Conservation (phyloP, 139 green algal genomes). For the Trebouxia sp. region DNA sequence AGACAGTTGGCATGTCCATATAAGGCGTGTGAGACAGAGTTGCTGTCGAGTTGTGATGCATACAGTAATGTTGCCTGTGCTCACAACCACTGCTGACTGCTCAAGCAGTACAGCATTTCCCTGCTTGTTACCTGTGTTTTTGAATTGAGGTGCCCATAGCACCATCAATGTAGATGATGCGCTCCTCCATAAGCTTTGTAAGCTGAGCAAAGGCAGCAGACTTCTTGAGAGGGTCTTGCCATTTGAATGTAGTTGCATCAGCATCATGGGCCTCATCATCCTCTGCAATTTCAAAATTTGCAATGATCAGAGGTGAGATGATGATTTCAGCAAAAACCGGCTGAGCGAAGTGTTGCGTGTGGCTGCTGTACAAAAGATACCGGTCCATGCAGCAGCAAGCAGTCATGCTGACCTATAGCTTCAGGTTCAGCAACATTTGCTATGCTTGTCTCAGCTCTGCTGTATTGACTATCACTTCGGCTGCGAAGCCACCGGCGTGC, state of each 20-base stretch:
- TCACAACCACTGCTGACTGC: no score
- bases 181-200: constrained; percentile 80
- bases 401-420: no score
- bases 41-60: no score
- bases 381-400: no score
- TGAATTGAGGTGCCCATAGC: constrained; percentile 95
- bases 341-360: no score
- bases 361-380: no score
- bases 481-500: background rate
- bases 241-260: background rate
- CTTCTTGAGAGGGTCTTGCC: constrained; percentile 84
- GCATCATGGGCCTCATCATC: background rate
- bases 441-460: background rate
- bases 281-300: background rate
- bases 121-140: constrained; percentile 55
- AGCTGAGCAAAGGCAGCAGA: constrained; percentile 72
- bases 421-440: background rate
- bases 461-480: background rate
- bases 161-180: constrained; percentile 95
- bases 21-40: no score
- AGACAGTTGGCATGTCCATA: no score
- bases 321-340: no score
- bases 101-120: constrained; percentile 67
- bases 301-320: no score
- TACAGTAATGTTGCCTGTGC: no score